These are phyloP conservation scores for Rhizopogon roseolus DNA, from an alignment of 768 basidiomycete species.

Conservation along the genomic window DNA sequence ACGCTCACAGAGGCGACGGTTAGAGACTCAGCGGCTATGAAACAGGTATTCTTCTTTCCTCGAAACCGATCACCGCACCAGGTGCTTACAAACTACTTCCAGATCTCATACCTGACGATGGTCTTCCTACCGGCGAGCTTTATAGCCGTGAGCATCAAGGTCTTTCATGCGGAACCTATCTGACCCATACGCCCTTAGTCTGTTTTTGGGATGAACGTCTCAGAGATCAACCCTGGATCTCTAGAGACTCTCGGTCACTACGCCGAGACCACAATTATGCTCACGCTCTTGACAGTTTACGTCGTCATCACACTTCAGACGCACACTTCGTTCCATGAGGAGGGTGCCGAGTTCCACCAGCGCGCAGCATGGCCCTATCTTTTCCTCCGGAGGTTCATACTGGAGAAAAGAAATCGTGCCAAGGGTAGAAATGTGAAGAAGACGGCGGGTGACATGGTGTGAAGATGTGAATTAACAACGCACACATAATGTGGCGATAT, in stretches of 20 bases:
- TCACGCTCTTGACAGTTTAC: conserved; percentile 53
- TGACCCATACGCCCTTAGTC: conserved; percentile 23
- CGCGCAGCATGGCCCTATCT: conserved; percentile 19
- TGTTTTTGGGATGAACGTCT: conserved; percentile 55
- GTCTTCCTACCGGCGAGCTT: conserved; percentile 56
- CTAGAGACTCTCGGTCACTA: conserved; percentile 34
- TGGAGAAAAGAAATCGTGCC: neutral
- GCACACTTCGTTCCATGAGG: conserved; percentile 18
- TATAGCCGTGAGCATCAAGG: conserved; percentile 17
- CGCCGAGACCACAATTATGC: conserved; percentile 33
- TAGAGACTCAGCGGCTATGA: conserved; percentile 37
- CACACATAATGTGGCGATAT: neutral
- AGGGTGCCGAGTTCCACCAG: conserved; percentile 9
- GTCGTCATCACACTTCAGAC: conserved; percentile 47
- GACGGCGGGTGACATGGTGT: neutral
- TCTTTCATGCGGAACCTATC: neutral
- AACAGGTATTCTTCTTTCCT: conserved; percentile 17
- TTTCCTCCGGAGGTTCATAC: neutral
- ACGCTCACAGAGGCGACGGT: conserved; percentile 42
- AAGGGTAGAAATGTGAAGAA: neutral
- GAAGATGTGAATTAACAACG: neutral
- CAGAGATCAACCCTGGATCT: conserved; percentile 31
- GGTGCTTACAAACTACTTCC: neutral
- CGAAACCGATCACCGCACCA: conserved; percentile 18
- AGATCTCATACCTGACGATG: conserved; percentile 52